phyloP scores from a whole-genome alignment of 139 green algal species.

The Spirogloea muscicola region DNA sequence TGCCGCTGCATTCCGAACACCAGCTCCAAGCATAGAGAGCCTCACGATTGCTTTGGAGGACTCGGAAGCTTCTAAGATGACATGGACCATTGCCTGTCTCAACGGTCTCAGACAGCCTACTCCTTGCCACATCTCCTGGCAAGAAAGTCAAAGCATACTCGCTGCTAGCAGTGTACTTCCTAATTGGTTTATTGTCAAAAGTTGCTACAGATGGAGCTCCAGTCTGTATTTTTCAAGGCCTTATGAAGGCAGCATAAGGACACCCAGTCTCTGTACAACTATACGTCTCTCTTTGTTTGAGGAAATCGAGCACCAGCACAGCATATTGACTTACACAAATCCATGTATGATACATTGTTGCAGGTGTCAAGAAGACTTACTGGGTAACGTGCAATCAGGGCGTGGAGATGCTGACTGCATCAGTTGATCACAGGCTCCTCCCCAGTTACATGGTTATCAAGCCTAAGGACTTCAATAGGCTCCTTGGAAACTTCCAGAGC shows the following conservation, averaged over 20 bases:
- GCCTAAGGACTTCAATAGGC: constrained; percentile 16
- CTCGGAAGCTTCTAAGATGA: constrained; percentile 21
- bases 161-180: neutral
- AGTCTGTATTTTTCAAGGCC: too few relatives aligned
- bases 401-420: constrained; percentile 33
- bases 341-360: too few relatives aligned
- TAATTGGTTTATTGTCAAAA: neutral
- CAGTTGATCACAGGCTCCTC: constrained; percentile 27
- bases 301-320: too few relatives aligned
- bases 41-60: constrained; percentile 28
- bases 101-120: neutral
- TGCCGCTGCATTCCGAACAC: constrained; percentile 42
- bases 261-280: neutral
- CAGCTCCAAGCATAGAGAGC: constrained; percentile 21
- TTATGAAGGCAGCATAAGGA: neutral
- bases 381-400: constrained; percentile 34
- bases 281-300: too few relatives aligned
- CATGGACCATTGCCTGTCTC: constrained; percentile 33
- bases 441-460: constrained; percentile 32
- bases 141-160: neutral
- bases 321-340: too few relatives aligned
- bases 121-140: neutral
- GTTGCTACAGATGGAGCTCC: too few relatives aligned
- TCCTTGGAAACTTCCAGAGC: constrained; percentile 38
- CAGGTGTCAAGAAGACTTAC: constrained; percentile 49